Evolutionary conservation across 1,284 basidiomycete species (phyloP), one percentile per base, ranked within the genome.

Genomic region (Ganoderma resinaceum): DNA sequence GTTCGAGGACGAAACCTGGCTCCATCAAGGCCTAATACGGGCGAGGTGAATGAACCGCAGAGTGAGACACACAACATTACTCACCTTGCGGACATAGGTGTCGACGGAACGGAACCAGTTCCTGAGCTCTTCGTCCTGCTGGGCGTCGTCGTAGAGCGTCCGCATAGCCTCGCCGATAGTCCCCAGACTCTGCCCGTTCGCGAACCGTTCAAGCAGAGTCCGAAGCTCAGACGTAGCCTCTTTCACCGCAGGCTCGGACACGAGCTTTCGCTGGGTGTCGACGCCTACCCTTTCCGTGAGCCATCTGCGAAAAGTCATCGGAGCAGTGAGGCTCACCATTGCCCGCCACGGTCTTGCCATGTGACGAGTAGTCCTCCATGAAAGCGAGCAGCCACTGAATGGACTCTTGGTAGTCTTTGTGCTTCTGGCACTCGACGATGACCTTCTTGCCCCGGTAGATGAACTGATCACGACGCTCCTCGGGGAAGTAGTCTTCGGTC

Each of bases 381-480:
- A 87, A 85, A 62, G 84, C 82, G 58, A 96, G 83, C 43, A 96
- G 84, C 93, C 94, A 96, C 23, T 82, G 82, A 72, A 96, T 87
- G 43, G 92, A 90, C 66, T 89, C 90, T 76, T 96, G 94, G 82
- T 98, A 98, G 77, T 97, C 94, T 68, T 91, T 87, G 82, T 97
- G 95, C 78, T 92, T 90, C 83, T 98, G 97, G 81, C 95, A 96
- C 81, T 98, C 97, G 68, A 96, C 86, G 70, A 98, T 88, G 52
- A 95, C 89, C 86, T 93, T 95, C 84, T 94, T 94, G 33, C 87
- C 84, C 14, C 93, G 87, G 81, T 88, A 94, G 76, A 95, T 90
- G 80, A 92, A 94, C 74, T 91, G 91, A 66, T 96, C 92, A 29
- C 95, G 86, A 38, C 95, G 85, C 82, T 96, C 95, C 78, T 94